Evolutionary conservation across 2,329 filamentous ascomycete species (phyloP), one percentile per base, ranked within the genome.

Genomic region (Xylariaceae sp.): DNA sequence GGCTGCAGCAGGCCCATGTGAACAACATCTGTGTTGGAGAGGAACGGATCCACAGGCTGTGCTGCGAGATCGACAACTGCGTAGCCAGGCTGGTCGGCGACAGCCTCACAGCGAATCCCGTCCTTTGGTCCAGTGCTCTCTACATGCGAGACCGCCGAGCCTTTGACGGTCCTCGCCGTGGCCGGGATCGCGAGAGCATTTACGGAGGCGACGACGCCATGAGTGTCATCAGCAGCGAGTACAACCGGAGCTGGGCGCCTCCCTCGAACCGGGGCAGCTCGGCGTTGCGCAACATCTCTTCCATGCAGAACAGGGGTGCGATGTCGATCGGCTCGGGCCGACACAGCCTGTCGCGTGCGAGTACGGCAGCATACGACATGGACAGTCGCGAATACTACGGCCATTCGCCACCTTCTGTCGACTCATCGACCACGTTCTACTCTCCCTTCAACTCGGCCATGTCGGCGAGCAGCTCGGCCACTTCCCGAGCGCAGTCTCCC

Each of bases 1-100:
- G 90, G 88, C 70, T 97, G 37, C 79, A 84, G 34, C 79, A 85
- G 50, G 83, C 82, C 48, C 80, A 81, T 11, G 83, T 97, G 21
- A 88, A 94, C 59, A 95, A 95, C 56, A 90, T 97, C 51, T 98
- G 92, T 64, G 83, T 81, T 51, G 92, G 90, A 5, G 92, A 98
- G 59, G 92, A 98, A 63, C 73, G 92, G 35, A 90, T 98, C 24
- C 92, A 97, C 59, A 81, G 89, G 9, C 92, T 98, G 61, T 92
- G 84, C 57, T 85, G 88, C 50, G 92, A 97, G 59, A 76, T 97
- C 18, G 85, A 90, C 53, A 84, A 79, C 46, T 94, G 88, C 55
- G 83, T 95, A 48, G 83, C 80, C 50, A 88, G 88, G 57, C 70
- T 97, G 6, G 83, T 94, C 19, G 88, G 87, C 18, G 86, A 94